These are phyloP conservation scores for Edaphochlamys debaryana DNA, from an alignment of 139 green algal species.

Conservation along the genomic window DNA sequence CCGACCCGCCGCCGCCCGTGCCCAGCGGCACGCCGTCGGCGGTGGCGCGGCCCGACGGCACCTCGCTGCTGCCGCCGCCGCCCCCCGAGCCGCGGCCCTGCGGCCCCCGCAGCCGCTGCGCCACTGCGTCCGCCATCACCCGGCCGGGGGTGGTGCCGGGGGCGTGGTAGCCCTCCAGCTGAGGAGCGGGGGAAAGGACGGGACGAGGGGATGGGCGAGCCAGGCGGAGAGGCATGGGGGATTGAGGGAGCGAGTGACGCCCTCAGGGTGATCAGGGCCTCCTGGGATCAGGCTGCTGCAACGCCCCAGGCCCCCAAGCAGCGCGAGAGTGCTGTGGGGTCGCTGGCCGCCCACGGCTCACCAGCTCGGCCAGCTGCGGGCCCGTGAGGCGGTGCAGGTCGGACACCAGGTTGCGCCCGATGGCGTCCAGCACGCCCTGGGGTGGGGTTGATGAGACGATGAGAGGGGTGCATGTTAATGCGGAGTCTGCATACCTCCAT, in stretches of 20 bases:
- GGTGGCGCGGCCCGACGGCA: neutral
- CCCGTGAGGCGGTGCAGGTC: slow-evolving; percentile 3
- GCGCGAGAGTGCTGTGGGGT: too few relatives aligned
- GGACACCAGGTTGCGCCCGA: slow-evolving; percentile 20
- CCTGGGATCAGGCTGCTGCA: too few relatives aligned
- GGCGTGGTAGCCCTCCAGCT: slow-evolving; percentile 13
- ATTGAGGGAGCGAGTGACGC: too few relatives aligned
- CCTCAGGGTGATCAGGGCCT: too few relatives aligned
- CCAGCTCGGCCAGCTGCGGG: slow-evolving; percentile 19
- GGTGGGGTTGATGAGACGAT: too few relatives aligned
- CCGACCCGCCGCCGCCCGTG: neutral
- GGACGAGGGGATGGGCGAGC: too few relatives aligned
- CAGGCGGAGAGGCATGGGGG: too few relatives aligned
- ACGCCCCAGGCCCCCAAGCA: too few relatives aligned
- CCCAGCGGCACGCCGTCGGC: slow-evolving; percentile 15
- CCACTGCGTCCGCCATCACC: slow-evolving; percentile 17
- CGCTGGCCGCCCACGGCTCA: too few relatives aligned
- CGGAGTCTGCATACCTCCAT: too few relatives aligned
- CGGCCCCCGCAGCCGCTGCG: neutral
- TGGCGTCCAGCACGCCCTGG: slow-evolving; percentile 15
- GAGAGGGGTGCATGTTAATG: too few relatives aligned
- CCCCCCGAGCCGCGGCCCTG: neutral
- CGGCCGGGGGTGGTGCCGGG: slow-evolving; percentile 1
- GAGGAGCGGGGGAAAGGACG: too few relatives aligned
- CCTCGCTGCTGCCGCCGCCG: neutral